Base-by-base conservation (phyloP, 805 yeast species). In the Pichia scutulata region DNA sequence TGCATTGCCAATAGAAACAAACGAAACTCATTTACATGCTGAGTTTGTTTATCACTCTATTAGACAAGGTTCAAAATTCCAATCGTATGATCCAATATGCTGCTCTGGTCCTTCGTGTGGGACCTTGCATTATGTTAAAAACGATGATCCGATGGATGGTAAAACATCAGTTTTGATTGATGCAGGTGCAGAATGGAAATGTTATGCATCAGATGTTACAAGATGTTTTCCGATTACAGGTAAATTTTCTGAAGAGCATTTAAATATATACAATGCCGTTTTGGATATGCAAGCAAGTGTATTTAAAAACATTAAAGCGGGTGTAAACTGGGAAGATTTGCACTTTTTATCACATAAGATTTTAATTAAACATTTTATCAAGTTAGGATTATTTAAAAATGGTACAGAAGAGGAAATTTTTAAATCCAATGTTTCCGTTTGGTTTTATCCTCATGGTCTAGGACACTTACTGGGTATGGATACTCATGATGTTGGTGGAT, bases 131-230 rank as follows among this genome's bases (percentile, higher is more conserved):
- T 92, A 90, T 62, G 82, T 86, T 19, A 83, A 82, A 61, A 92
- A 92, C 62, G 93, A 89, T 60, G 84, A 80, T 47, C 70, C 74
- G 4, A 61, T 83, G 51, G 73, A 65, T 12, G 77, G 76, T 19
- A 82, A 80, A 60, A 80, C 77, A 44, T 76, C 90, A 7, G 76
- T 92, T 13, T 75, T 92, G 54, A 83, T 92, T 48, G 99, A 92
- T 70, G 97, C 98, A 9, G 99, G 99, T 50, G 96, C 97, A 2
- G 98, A 92, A 68, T 92, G 97, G 97, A 78, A 80, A 56, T 82
- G 88, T 65, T 92, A 92, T 67, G 90, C 97, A 2, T 75, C 89
- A 42, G 99, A 92, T 65, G 97, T 93, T 41, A 93, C 99, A 16
- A 78, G 99, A 64, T 86, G 95, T 63, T 92, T 89, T 78, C 99